These are phyloP conservation scores for Suillus cothurnatus DNA, from an alignment of 768 basidiomycete genomes.

Conservation along the genomic window DNA sequence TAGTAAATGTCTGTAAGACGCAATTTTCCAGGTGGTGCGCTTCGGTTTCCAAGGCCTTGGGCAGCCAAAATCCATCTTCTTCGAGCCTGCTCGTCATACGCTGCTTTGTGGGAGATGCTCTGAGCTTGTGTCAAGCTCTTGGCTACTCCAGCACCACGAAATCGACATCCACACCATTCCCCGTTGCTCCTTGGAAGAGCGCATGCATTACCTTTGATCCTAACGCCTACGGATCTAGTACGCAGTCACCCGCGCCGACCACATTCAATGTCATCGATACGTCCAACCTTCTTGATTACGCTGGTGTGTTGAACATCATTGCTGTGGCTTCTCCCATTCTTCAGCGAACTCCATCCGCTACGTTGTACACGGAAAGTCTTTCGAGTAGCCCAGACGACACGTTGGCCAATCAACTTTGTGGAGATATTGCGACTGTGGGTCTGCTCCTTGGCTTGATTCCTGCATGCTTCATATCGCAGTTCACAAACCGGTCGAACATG, in stretches of 20 bases:
- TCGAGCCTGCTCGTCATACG: slow-evolving; percentile 24
- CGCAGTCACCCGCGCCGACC: slow-evolving; percentile 25
- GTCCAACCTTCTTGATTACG: slow-evolving; percentile 34
- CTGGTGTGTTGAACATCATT: slow-evolving; percentile 32
- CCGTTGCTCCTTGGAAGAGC: slow-evolving; percentile 26
- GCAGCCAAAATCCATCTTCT: not conserved
- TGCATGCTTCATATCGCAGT: slow-evolving; percentile 26
- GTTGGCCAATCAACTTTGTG: slow-evolving; percentile 29
- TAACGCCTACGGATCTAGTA: slow-evolving; percentile 19
- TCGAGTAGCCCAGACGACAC: slow-evolving; percentile 13
- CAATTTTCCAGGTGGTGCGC: slow-evolving; percentile 33
- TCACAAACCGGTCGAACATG: slow-evolving; percentile 32
- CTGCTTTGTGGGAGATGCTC: slow-evolving; percentile 32
- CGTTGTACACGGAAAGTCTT: slow-evolving; percentile 33
- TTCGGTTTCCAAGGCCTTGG: slow-evolving; percentile 20
- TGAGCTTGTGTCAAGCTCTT: slow-evolving; percentile 32
- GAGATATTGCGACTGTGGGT: slow-evolving; percentile 29
- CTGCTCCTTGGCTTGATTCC: slow-evolving; percentile 31
- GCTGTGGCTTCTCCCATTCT: slow-evolving; percentile 27
- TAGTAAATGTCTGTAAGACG: slow-evolving; percentile 11
- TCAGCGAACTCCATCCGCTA: slow-evolving; percentile 22
- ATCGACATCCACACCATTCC: slow-evolving; percentile 20
- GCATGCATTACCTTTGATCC: slow-evolving; percentile 26
- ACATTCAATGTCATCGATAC: slow-evolving; percentile 36
- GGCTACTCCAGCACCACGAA: slow-evolving; percentile 12